Evolutionary conservation across 768 basidiomycete genomes (phyloP).

Genomic region (Suillus subaureus): DNA sequence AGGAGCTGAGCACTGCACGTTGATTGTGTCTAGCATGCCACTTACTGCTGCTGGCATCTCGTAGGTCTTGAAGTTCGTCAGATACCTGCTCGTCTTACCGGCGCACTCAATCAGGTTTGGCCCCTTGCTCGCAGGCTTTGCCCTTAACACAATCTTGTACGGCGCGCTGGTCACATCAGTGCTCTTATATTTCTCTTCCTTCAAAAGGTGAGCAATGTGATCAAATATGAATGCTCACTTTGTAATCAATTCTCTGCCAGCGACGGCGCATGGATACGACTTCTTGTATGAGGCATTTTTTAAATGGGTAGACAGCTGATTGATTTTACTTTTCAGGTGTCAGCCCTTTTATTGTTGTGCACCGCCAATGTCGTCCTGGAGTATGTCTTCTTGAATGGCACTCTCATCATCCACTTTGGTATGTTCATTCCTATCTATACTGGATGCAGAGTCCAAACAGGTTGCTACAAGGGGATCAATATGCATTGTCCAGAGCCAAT

Average conservation of each 20-base stretch:
- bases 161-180: constrained; percentile 38
- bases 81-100: not conserved
- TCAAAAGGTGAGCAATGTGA: constrained; percentile 22
- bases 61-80: constrained; percentile 15
- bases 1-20: constrained; percentile 7
- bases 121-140: constrained; percentile 37
- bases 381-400: constrained; percentile 27
- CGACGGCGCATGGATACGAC: constrained; percentile 23
- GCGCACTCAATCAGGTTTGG: constrained; percentile 30
- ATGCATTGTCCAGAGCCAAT: constrained; percentile 18
- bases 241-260: constrained; percentile 8
- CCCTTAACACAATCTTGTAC: constrained; percentile 37
- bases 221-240: not conserved
- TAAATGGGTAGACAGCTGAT: not conserved
- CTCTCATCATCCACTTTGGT: constrained; percentile 30
- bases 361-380: constrained; percentile 28
- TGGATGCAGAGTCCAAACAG: not conserved
- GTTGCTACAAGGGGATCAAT: constrained; percentile 18
- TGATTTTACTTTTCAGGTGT: constrained; percentile 18
- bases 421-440: not conserved
- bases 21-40: constrained; percentile 20
- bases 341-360: constrained; percentile 23
- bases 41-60: constrained; percentile 24
- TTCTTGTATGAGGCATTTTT: constrained; percentile 22
- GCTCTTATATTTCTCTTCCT: constrained; percentile 32